These are phyloP conservation scores for Scorias spongiosa DNA, from an alignment of 2,329 filamentous ascomycete genomes.

Conservation along the genomic window DNA sequence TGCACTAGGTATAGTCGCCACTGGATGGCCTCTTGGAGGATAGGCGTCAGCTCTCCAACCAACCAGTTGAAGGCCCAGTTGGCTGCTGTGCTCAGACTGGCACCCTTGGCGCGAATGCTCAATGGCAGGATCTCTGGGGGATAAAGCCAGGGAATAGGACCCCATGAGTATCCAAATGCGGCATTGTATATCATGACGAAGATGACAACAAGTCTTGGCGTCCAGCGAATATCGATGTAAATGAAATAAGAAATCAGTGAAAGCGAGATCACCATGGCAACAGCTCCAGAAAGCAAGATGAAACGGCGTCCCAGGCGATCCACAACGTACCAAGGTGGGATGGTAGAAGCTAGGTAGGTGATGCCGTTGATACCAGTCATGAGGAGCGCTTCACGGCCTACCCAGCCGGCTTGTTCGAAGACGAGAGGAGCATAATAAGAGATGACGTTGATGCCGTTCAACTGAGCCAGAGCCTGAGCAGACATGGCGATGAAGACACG, in stretches of 20 bases:
- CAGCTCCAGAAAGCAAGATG: constrained; percentile 76
- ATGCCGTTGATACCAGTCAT: constrained; percentile 96
- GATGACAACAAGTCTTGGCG: constrained; percentile 71
- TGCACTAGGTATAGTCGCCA: constrained; percentile 93
- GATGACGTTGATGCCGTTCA: constrained; percentile 98
- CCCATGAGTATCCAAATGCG: constrained; percentile 94
- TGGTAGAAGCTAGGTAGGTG: constrained; percentile 79
- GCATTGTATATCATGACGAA: constrained; percentile 99
- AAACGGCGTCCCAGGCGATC: constrained; percentile 80
- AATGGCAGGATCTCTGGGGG: constrained; percentile 96
- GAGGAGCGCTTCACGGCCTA: constrained; percentile 73
- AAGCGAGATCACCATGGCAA: constrained; percentile 78
- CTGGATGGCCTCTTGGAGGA: constrained; percentile 78
- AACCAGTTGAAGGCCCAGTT: constrained; percentile 99
- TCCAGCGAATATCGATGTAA: constrained; percentile 64
- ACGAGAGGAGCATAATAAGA: constrained; percentile 96
- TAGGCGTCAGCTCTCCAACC: constrained; percentile 86
- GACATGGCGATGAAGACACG: constrained; percentile 98
- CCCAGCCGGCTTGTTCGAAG: constrained; percentile 94
- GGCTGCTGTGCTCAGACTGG: constrained; percentile 84
- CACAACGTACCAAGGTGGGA: constrained; percentile 94
- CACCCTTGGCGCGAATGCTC: constrained; percentile 92
- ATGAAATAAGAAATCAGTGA: constrained; percentile 92
- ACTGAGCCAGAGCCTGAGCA: constrained; percentile 83
- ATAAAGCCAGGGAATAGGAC: constrained; percentile 94